phyloP scores from a whole-genome alignment of 2,329 filamentous ascomycete genomes.

The Immersiporthe knoxdaviesiana region DNA sequence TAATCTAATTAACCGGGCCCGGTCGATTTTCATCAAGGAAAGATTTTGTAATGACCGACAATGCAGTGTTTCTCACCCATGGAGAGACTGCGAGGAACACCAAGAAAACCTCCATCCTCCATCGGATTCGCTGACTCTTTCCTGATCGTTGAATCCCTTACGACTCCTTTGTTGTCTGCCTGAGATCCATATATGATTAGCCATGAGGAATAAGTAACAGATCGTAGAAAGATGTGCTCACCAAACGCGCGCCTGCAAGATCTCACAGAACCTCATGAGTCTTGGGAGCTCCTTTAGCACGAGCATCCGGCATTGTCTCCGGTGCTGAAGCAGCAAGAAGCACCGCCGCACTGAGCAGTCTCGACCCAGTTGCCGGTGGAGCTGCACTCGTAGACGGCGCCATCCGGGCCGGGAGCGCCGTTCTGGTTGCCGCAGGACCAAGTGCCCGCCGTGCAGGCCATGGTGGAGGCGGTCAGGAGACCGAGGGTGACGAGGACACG shows the following conservation, averaged over 20 bases:
- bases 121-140: neutral
- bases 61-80: neutral
- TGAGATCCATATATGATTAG: neutral
- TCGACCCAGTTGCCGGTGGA: constrained; percentile 20
- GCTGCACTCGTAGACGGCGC: constrained; percentile 21
- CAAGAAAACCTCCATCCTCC: neutral
- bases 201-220: neutral
- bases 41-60: neutral
- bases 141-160: neutral
- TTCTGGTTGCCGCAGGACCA: constrained; percentile 22
- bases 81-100: neutral
- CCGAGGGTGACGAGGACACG: constrained; percentile 15
- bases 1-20: neutral
- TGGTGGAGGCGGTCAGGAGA: constrained; percentile 13
- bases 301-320: constrained; percentile 9
- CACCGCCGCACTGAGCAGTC: constrained; percentile 10
- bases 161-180: neutral
- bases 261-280: neutral
- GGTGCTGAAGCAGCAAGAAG: constrained; percentile 10
- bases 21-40: neutral
- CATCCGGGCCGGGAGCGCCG: constrained; percentile 19
- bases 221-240: neutral
- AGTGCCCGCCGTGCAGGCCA: constrained; percentile 16
- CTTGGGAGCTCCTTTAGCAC: constrained; percentile 3
- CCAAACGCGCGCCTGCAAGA: neutral